Evolutionary conservation across 495 filamentous ascomycete genomes (phyloP), one percentile per base, ranked within the genome.

Genomic region (Trichoderma orchidacearum): DNA sequence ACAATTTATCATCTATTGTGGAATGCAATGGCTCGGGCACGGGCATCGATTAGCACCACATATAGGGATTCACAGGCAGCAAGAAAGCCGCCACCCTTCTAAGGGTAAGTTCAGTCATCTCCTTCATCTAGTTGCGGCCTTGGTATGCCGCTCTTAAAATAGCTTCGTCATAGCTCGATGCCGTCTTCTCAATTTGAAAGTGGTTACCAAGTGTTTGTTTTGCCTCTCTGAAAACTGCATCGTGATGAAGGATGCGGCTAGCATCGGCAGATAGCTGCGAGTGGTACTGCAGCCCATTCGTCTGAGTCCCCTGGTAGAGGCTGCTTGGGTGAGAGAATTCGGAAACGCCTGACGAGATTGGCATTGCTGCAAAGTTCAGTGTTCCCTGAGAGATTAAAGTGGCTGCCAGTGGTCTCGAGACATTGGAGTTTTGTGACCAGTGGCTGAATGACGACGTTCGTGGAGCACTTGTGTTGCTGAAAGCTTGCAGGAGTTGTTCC

Each of bases 291-390:
- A 34, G 17, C 2, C 30, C 53, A 36, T 25, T 27, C 2, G 15
- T 0, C 27, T 59, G 58, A 30, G 61, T 58, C 30, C 63, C 61
- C 21, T 55, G 56, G 41, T 64, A 63, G 30, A 68, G 38, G 52
- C 62, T 68, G 56, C 62, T 66, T 2, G 56, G 52, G 51, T 66
- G 41, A 11, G 62, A 31, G 54, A 64, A 66, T 8, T 21, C 31
- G 21, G 56, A 52, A 13, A 8, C 18, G 51, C 27, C n/a, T 17
- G 61, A 61, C 3, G 60, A 61, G 21, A 54, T 56, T 1, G 58
- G 55, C 17, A 51, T 38, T 2, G 62, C 58, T 36, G 53, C 58
- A 34, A 51, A 61, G 27, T 60, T 51, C 21, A 59, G 34, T 6
- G 51, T 29, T 13, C 27, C 41, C 9, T 48, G 41, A 18, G 27